Evolutionary conservation across 2,329 filamentous ascomycete species (phyloP).

Genomic region (Taxawa tesnikishii): DNA sequence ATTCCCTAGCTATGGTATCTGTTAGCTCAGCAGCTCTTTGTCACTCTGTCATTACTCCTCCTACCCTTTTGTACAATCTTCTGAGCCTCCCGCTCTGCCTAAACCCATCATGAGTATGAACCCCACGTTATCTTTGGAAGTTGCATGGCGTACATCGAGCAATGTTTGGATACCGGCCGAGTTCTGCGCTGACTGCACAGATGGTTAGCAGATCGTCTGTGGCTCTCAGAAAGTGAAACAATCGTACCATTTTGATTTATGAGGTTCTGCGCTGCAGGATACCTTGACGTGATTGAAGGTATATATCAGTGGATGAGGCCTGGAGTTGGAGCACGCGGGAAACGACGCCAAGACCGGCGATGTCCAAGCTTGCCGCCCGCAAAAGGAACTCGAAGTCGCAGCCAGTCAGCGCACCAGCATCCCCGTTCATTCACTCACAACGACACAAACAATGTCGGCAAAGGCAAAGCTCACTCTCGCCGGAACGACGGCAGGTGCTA

Average conservation of each 20-base stretch:
- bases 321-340: not conserved
- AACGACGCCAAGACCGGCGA: constrained; percentile 1
- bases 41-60: too few species aligned
- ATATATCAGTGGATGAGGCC: not conserved
- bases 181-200: constrained; percentile 80
- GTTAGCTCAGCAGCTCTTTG: constrained; percentile 4
- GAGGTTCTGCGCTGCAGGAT: too few species aligned
- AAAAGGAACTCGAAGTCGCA: not conserved
- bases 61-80: constrained; percentile 97
- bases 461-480: constrained; percentile 78
- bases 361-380: not conserved
- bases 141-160: constrained; percentile 65
- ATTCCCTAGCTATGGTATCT: constrained; percentile 70
- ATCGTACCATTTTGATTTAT: constrained; percentile 16
- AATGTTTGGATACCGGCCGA: constrained; percentile 97
- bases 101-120: constrained; percentile 24
- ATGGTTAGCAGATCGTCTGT: constrained; percentile 14
- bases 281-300: too few species aligned
- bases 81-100: constrained; percentile 97
- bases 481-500: constrained; percentile 63
- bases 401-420: not conserved
- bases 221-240: not conserved
- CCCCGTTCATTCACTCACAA: too few species aligned
- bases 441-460: constrained; percentile 92
- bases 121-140: constrained; percentile 1